phyloP scores from a whole-genome alignment of 2,329 filamentous ascomycete genomes.

The Pleurostoma richardsiae region DNA sequence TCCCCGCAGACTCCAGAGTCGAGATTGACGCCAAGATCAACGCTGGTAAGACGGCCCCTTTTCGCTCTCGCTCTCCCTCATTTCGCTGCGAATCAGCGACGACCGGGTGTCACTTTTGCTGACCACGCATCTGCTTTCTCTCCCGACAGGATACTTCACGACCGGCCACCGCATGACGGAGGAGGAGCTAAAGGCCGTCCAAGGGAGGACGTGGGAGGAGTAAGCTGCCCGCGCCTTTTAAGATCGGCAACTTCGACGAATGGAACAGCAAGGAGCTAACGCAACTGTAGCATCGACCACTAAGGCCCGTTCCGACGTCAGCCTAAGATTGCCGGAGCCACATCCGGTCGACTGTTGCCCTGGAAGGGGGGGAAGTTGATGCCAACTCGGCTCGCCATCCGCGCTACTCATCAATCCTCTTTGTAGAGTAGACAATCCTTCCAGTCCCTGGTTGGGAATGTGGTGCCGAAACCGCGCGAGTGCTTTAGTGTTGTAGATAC shows the following conservation, averaged over 20 bases:
- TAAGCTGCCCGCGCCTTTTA: constrained; percentile 31
- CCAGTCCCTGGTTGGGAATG: no score
- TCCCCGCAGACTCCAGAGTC: constrained; percentile 91
- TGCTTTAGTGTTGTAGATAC: no score
- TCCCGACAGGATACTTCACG: constrained; percentile 63
- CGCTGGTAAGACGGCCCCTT: constrained; percentile 57
- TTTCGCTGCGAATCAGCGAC: background rate
- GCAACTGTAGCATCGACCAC: constrained; percentile 12
- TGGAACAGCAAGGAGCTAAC: background rate
- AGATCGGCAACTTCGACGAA: background rate
- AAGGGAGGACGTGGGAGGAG: constrained; percentile 90
- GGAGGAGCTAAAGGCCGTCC: constrained; percentile 78
- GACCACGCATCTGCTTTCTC: constrained; percentile 4
- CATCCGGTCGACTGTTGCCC: no score
- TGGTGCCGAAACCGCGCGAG: no score
- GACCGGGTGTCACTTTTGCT: background rate
- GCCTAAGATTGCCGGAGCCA: background rate
- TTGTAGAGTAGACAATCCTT: no score
- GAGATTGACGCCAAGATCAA: constrained; percentile 99
- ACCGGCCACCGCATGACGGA: constrained; percentile 84
- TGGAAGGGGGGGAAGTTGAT: no score
- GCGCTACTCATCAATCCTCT: no score
- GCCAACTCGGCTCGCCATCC: no score
- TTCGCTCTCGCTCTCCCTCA: background rate
- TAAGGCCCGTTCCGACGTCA: constrained; percentile 15